Evolutionary conservation across 768 basidiomycete species (phyloP), one percentile per base, ranked within the genome.

Genomic region (Leccinum truebloodii): DNA sequence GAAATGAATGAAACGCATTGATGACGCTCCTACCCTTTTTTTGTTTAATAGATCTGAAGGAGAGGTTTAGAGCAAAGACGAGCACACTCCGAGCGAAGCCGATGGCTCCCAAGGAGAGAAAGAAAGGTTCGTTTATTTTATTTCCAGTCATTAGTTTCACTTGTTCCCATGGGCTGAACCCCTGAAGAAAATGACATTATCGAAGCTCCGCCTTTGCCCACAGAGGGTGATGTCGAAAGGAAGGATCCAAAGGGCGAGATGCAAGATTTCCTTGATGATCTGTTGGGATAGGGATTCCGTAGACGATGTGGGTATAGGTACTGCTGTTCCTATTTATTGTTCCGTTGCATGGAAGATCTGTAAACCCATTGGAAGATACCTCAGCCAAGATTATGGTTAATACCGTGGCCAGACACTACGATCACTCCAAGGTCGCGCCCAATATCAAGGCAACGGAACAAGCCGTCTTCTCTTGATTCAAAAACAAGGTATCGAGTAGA

Each of bases 261-360:
- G 86, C 82, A 90, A 71, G 86, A 85, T 48, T 91, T 88, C 66
- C 73, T 90, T 30, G 89, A 90, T 60, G 87, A 89, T 39, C 69
- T 90, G 4, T 67, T 90, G 9, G 71, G 71, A n/a, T 82, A 70
- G 76, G 20, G 44, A 55, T 7, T 10, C 10, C 12, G 8, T 35
- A n/a, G 49, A 20, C 46, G 52, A 46, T 37, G 37, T 3, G 3
- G 35, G 56, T 34, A 4, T 18, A 48, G 18, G 30, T 20, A 59
- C 10, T 30, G 20, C n/a, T 46, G 44, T 6, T 5, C 16, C 8
- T 39, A 28, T 35, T 16, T 10, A 51, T 32, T 18, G 18, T 10
- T 46, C 14, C 22, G 8, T 22, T 18, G 6, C 14, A 8, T 20
- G 22, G 2, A 16, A 48, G 16, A 3, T 18, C 57, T 59, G n/a